Percentiles rank a stretch among this genome's conserved stretches.
These are phyloP conservation scores for Danielozyma ontarioensis DNA, from an alignment of 805 yeast species.

Conservation along the genomic window DNA sequence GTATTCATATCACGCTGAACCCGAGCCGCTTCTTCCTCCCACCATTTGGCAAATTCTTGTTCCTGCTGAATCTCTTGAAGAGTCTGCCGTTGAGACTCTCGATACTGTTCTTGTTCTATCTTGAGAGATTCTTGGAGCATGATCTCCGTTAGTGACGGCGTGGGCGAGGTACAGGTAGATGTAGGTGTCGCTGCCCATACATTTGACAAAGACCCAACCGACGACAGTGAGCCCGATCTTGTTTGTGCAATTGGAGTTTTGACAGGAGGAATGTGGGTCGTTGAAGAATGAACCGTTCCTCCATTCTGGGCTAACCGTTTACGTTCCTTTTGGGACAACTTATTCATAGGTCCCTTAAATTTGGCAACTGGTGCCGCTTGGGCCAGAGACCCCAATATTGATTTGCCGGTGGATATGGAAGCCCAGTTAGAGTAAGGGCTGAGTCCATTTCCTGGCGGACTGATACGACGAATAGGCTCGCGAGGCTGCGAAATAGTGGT, in stretches of 20 bases:
- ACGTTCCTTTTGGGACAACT: slow-evolving; percentile 58
- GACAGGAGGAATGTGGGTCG: not conserved
- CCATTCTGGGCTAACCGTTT: slow-evolving; percentile 30
- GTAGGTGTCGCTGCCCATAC: slow-evolving; percentile 5
- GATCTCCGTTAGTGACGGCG: slow-evolving; percentile 38
- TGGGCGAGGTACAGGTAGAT: slow-evolving; percentile 5
- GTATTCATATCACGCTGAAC: slow-evolving; percentile 43
- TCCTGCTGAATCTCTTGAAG: slow-evolving; percentile 74
- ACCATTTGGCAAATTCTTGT: slow-evolving; percentile 83
- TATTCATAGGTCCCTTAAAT: slow-evolving; percentile 30
- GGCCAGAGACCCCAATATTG: slow-evolving; percentile 3
- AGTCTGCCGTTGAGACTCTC: slow-evolving; percentile 33
- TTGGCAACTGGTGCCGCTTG: slow-evolving; percentile 13
- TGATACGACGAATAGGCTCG: not conserved
- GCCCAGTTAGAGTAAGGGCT: slow-evolving; percentile 27
- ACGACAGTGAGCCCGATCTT: not conserved
- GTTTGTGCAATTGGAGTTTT: not conserved
- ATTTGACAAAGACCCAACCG: slow-evolving; percentile 1
- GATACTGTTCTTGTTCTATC: slow-evolving; percentile 23
- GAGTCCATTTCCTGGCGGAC: slow-evolving; percentile 8
- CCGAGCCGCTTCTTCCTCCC: slow-evolving; percentile 70
- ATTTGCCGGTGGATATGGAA: slow-evolving; percentile 7
- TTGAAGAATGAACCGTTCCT: slow-evolving; percentile 1
- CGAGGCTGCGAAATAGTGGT: too few species aligned
- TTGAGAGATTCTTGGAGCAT: slow-evolving; percentile 43